phyloP scores from a whole-genome alignment of 108 stramenopile genomes.

The Cyclotella sp. region DNA sequence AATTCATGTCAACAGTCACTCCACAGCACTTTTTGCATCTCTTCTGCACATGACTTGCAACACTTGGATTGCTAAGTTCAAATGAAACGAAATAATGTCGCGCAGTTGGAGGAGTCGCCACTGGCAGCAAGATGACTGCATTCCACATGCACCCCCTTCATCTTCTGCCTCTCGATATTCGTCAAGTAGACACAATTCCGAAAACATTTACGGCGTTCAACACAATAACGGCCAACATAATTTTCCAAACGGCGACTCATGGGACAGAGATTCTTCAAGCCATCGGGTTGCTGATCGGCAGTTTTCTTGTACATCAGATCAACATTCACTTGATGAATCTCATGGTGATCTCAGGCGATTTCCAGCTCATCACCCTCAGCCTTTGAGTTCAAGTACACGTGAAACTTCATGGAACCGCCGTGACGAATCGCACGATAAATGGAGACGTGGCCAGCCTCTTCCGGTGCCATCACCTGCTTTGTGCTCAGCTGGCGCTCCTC shows the following conservation, averaged over 20 bases:
- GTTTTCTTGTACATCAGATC: not conserved
- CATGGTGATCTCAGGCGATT: not conserved
- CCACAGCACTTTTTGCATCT: no score
- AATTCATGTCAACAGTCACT: no score
- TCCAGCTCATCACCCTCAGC: no score
- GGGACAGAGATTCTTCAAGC: no score
- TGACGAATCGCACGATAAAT: not conserved
- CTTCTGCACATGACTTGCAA: no score
- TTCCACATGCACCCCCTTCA: not conserved
- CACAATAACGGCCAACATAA: not conserved
- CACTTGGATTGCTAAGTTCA: no score
- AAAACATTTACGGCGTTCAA: not conserved
- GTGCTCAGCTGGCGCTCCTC: not conserved
- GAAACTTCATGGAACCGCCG: no score
- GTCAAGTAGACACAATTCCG: not conserved
- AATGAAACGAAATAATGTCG: conserved; percentile 1
- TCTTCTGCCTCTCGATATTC: not conserved
- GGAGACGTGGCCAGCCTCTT: conserved; percentile 13
- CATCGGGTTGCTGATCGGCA: no score
- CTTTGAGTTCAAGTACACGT: no score
- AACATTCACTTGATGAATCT: not conserved
- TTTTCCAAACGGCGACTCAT: not conserved
- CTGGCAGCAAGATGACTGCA: conserved; percentile 16
- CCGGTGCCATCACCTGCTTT: not conserved
- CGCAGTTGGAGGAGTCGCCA: conserved; percentile 14